Conservation (phyloP, 306 rosid genomes). For the Dryas alaskensis region DNA sequence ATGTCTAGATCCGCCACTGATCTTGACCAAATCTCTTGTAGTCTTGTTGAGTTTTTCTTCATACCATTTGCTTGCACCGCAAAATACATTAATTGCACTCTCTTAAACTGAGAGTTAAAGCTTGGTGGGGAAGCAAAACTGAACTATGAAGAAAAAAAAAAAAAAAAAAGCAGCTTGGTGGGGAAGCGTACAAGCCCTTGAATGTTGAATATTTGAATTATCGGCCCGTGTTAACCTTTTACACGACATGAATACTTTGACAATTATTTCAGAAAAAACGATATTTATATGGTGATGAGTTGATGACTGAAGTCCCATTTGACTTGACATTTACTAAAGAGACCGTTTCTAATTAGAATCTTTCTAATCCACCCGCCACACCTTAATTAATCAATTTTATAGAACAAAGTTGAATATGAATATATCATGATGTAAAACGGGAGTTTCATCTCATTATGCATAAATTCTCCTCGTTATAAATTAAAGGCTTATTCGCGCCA, state of each 20-base stretch:
- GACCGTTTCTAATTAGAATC: neutral
- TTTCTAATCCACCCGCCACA: neutral
- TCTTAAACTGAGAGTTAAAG: no score
- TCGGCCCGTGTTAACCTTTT: neutral
- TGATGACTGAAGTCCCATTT: constrained; percentile 12
- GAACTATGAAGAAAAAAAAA: no score
- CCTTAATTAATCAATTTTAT: neutral
- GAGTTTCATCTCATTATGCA: no score
- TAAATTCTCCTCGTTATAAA: no score
- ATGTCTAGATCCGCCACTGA: no score
- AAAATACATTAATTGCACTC: neutral
- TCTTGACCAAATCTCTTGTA: no score
- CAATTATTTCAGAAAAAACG: neutral
- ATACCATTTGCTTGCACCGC: neutral
- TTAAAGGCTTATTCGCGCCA: no score
- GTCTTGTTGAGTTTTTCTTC: no score
- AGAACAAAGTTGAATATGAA: neutral
- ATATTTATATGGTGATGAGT: neutral
- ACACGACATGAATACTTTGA: neutral
- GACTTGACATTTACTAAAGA: constrained; percentile 10
- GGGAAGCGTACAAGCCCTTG: neutral
- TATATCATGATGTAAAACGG: neutral
- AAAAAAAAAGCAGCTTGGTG: no score
- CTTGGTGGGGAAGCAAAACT: no score
- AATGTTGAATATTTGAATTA: neutral